A percentile compares a stretch with the other conserved stretches of the same genome.
Evolutionary conservation across 768 basidiomycete genomes (phyloP).

Genomic region (Amanita subjunquillea): DNA sequence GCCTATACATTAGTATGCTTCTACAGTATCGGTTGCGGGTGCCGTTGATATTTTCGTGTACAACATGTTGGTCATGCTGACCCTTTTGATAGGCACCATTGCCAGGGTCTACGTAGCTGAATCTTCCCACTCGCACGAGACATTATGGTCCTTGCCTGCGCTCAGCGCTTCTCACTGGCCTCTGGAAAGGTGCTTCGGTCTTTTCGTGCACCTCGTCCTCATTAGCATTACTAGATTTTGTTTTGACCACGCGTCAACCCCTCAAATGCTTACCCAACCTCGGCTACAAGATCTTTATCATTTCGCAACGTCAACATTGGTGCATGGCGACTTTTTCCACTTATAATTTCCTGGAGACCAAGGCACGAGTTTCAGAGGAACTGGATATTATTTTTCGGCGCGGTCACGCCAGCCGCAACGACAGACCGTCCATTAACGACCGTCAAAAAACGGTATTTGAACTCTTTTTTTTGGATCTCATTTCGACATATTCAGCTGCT

Average conservation of each 20-base stretch:
- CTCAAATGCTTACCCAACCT: slow-evolving; percentile 47
- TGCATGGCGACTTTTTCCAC: slow-evolving; percentile 57
- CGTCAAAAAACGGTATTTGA: slow-evolving; percentile 27
- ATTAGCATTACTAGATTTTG: slow-evolving; percentile 40
- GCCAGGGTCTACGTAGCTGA: slow-evolving; percentile 62
- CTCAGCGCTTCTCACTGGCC: slow-evolving; percentile 75
- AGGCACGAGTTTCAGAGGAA: slow-evolving; percentile 45
- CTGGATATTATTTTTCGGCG: slow-evolving; percentile 47
- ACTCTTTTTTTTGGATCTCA: too few species aligned
- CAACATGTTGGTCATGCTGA: slow-evolving; percentile 17
- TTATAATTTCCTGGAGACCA: slow-evolving; percentile 55
- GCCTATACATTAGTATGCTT: slow-evolving; percentile 88
- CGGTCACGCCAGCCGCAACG: slow-evolving; percentile 46
- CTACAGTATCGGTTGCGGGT: slow-evolving; percentile 85
- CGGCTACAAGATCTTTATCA: slow-evolving; percentile 68
- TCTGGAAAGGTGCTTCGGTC: slow-evolving; percentile 42
- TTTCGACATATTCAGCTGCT: background rate
- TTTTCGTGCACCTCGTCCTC: background rate
- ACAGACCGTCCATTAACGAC: slow-evolving; percentile 36
- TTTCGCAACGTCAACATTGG: slow-evolving; percentile 72
- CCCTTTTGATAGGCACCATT: slow-evolving; percentile 25
- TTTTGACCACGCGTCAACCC: slow-evolving; percentile 65
- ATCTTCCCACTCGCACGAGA: slow-evolving; percentile 78
- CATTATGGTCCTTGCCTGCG: slow-evolving; percentile 75
- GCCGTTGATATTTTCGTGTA: slow-evolving; percentile 5